These are phyloP conservation scores for Escallonia herrerae DNA, from an alignment of 129 eudicot species.

Conservation along the genomic window DNA sequence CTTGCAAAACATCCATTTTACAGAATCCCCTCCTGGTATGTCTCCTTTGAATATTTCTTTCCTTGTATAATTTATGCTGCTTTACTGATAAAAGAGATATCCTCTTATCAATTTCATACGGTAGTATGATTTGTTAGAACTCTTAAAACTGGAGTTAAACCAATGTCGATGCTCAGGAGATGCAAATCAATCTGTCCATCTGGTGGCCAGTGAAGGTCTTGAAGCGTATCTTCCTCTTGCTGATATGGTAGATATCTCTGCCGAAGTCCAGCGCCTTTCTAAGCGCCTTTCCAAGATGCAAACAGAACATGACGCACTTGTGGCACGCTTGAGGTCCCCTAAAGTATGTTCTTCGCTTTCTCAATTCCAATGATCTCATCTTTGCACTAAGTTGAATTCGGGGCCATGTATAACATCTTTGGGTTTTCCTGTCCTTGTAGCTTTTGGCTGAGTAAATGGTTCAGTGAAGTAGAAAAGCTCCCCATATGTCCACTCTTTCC, in stretches of 20 bases:
- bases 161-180: slow-evolving; percentile 41
- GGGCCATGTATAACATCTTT: neutral
- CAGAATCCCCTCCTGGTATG: slow-evolving; percentile 75
- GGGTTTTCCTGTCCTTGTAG: neutral
- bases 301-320: slow-evolving; percentile 67
- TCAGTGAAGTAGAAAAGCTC: neutral
- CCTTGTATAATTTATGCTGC: no score
- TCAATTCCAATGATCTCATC: neutral
- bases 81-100: no score
- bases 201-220: slow-evolving; percentile 95
- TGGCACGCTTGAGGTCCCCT: slow-evolving; percentile 74
- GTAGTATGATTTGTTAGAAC: no score
- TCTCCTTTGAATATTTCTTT: neutral
- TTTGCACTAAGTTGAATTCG: neutral
- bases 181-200: slow-evolving; percentile 82
- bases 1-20: slow-evolving; percentile 45
- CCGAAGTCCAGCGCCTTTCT: slow-evolving; percentile 74
- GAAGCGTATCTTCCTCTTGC: slow-evolving; percentile 99
- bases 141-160: neutral
- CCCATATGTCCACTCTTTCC: neutral
- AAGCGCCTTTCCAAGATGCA: slow-evolving; percentile 90
- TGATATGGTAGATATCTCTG: slow-evolving; percentile 90
- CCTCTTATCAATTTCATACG: no score
- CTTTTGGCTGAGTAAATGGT: no score
- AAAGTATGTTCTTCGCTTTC: slow-evolving; percentile 36